Percentiles rank a stretch among this genome's conserved stretches.
Evolutionary conservation across 345 rosid genomes (phyloP).

Genomic region (rapeseed (Brassica napus)): DNA sequence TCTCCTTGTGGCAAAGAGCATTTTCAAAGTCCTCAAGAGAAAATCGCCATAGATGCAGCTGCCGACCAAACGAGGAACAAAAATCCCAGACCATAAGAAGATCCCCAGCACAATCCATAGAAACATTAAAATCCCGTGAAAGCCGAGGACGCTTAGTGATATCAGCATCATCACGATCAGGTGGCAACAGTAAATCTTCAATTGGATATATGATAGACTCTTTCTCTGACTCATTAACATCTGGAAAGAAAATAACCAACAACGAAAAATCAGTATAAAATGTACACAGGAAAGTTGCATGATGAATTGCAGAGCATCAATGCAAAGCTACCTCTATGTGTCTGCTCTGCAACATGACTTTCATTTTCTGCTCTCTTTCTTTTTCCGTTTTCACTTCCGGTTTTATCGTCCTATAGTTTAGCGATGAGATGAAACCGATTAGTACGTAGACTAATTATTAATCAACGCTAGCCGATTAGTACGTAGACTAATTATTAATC

Average conservation of each 20-base stretch:
- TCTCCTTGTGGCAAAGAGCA: conserved; percentile 84
- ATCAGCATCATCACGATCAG: conserved; percentile 62
- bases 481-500: conserved; percentile 1
- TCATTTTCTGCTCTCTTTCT: conserved; percentile 59
- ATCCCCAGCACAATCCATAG: conserved; percentile 76
- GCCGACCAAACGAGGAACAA: conserved; percentile 79
- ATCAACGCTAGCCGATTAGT: conserved; percentile 5
- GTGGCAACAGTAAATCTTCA: conserved; percentile 80
- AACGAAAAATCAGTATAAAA: conserved; percentile 11
- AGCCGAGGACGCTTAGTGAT: conserved; percentile 51
- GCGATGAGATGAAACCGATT: conserved; percentile 5
- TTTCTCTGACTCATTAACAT: conserved; percentile 40
- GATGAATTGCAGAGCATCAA: conserved; percentile 15
- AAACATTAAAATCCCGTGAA: conserved; percentile 74
- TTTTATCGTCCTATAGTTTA: conserved; percentile 55
- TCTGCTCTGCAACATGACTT: conserved; percentile 42
- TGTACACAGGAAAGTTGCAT: conserved; percentile 4
- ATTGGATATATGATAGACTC: conserved; percentile 79
- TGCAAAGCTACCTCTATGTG: conserved; percentile 34
- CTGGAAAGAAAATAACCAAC: conserved; percentile 46
- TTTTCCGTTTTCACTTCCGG: conserved; percentile 51
- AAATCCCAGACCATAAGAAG: conserved; percentile 97
- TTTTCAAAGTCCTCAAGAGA: conserved; percentile 91
- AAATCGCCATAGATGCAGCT: conserved; percentile 72
- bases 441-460: conserved; percentile 9